Evolutionary conservation across 164 flowering plant species (phyloP).

Genomic region (Warburgia ugandensis): DNA sequence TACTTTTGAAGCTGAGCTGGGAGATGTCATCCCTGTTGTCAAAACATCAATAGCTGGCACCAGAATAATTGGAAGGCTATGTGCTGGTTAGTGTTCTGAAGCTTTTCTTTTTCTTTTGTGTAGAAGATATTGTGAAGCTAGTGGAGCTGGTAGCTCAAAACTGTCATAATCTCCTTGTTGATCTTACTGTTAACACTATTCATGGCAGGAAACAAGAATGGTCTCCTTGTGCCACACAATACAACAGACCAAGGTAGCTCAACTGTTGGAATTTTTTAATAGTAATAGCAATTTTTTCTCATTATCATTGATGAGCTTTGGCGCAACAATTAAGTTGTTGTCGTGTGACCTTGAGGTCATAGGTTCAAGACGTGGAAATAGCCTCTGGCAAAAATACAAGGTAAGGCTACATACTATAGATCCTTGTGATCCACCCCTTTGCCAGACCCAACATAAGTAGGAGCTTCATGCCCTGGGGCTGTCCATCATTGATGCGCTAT

Average conservation of each 20-base stretch:
- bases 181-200: slow-evolving; percentile 1
- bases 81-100: slow-evolving; percentile 51
- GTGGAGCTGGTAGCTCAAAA: not conserved
- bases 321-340: no score
- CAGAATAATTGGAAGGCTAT: slow-evolving; percentile 75
- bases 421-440: no score
- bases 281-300: not conserved
- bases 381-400: no score
- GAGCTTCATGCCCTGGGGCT: not conserved
- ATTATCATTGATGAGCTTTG: not conserved
- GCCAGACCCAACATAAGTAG: not conserved
- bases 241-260: slow-evolving; percentile 98
- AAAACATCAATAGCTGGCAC: slow-evolving; percentile 85
- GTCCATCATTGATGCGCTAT: not conserved
- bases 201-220: slow-evolving; percentile 75
- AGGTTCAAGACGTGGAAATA: no score
- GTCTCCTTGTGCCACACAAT: slow-evolving; percentile 81
- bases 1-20: slow-evolving; percentile 74
- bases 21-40: slow-evolving; percentile 82
- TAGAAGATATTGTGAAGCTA: not conserved
- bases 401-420: no score
- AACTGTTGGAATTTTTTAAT: slow-evolving; percentile 2
- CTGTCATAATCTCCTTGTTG: not conserved
- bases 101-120: not conserved
- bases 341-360: no score